phyloP scores from a whole-genome alignment of 1,139 yeast species.

The Debaryomycetaceae sp. region DNA sequence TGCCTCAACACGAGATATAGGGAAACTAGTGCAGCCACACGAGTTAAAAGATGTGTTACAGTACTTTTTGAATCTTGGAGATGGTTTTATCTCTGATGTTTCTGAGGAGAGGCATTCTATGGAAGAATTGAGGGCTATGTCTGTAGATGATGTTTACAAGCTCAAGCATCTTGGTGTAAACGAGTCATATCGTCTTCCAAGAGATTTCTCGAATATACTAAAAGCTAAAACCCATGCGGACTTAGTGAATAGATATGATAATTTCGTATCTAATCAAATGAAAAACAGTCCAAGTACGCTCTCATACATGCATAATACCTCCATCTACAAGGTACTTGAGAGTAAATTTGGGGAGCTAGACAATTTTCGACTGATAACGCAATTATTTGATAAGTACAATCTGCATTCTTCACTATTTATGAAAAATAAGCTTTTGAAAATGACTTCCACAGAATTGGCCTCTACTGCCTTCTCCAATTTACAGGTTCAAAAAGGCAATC shows the following conservation, averaged over 20 bases:
- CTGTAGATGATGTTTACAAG: neutral
- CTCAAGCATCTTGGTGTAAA: neutral
- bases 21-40: neutral
- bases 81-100: neutral
- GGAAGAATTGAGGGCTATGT: neutral
- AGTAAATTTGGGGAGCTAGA: too few relatives aligned
- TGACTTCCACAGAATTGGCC: too few relatives aligned
- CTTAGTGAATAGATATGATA: neutral
- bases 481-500: too few relatives aligned
- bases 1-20: neutral
- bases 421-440: too few relatives aligned
- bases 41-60: neutral
- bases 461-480: too few relatives aligned
- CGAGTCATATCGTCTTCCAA: neutral
- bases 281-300: neutral
- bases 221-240: neutral
- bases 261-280: neutral
- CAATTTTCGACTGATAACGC: too few relatives aligned
- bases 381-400: too few relatives aligned
- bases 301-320: neutral
- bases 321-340: too few relatives aligned
- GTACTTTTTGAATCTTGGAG: neutral
- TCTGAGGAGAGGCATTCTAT: neutral
- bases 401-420: too few relatives aligned
- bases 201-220: neutral